phyloP scores from a whole-genome alignment of 352 stramenopile species.

The Phytophthora palmivora region DNA sequence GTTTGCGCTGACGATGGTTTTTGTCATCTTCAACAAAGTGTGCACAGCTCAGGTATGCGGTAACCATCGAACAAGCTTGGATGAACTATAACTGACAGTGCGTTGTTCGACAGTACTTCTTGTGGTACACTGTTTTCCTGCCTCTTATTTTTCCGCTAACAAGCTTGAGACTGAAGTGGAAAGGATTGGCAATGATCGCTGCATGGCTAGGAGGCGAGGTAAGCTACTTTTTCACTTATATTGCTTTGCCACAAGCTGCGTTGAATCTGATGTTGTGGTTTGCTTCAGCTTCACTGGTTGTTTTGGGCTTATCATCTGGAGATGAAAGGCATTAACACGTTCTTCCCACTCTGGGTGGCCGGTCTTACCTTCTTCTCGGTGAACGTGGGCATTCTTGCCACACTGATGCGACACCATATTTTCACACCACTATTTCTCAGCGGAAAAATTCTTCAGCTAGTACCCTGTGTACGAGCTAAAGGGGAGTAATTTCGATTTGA shows the following conservation, averaged over 20 bases:
- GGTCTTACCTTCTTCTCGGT: slow-evolving; percentile 90
- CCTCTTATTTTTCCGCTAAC: slow-evolving; percentile 87
- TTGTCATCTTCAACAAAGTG: slow-evolving; percentile 98
- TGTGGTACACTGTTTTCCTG: slow-evolving; percentile 97
- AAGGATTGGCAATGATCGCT: slow-evolving; percentile 65
- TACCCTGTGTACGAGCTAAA: slow-evolving; percentile 28
- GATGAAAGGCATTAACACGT: slow-evolving; percentile 91
- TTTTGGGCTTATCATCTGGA: slow-evolving; percentile 91
- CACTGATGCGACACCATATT: slow-evolving; percentile 70
- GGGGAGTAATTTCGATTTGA: slow-evolving; percentile 21
- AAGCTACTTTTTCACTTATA: slow-evolving; percentile 4
- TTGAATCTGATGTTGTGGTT: slow-evolving; percentile 10
- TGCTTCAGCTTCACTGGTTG: slow-evolving; percentile 85
- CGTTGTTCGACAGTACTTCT: slow-evolving; percentile 95
- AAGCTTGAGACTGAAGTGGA: slow-evolving; percentile 68
- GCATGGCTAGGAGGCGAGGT: slow-evolving; percentile 84
- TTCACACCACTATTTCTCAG: slow-evolving; percentile 67
- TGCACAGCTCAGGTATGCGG: slow-evolving; percentile 83
- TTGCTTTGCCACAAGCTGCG: neutral
- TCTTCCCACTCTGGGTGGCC: slow-evolving; percentile 88
- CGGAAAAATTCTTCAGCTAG: slow-evolving; percentile 51
- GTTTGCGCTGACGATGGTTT: slow-evolving; percentile 98
- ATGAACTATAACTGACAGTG: slow-evolving; percentile 13
- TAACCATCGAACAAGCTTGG: neutral
- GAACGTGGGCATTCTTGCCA: slow-evolving; percentile 85